phyloP scores from a whole-genome alignment of 176 grass and related monocot species.

The Lolium multiflorum region DNA sequence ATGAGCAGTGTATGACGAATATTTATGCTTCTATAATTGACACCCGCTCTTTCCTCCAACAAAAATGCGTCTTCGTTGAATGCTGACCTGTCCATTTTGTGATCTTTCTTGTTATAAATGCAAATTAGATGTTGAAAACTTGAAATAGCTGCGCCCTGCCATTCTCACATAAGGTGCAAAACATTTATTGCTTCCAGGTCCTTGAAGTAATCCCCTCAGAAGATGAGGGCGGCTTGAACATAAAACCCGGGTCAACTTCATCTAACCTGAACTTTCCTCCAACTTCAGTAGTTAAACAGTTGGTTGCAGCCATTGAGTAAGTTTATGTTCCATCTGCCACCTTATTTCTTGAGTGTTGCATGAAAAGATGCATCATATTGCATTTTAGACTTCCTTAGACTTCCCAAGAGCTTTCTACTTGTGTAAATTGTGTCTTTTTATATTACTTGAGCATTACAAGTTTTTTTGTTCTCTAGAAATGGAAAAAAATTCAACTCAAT shows the following conservation, averaged over 20 bases:
- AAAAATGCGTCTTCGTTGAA: neutral
- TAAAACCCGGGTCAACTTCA: conserved; percentile 27
- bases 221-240: conserved; percentile 40
- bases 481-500: conserved; percentile 77
- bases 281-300: conserved; percentile 71
- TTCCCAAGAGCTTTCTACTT: neutral
- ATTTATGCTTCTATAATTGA: conserved; percentile 9
- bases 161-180: conserved; percentile 22
- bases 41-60: neutral
- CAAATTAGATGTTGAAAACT: conserved; percentile 31
- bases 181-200: conserved; percentile 47
- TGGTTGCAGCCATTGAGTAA: conserved; percentile 85
- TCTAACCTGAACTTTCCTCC: conserved; percentile 61
- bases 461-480: conserved; percentile 44
- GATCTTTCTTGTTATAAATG: neutral
- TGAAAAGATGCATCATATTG: conserved; percentile 20
- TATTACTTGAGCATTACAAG: conserved; percentile 1
- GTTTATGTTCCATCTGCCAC: conserved; percentile 31
- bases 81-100: conserved; percentile 4
- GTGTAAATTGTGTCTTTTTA: conserved; percentile 10
- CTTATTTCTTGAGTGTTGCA: conserved; percentile 13
- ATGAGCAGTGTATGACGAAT: neutral
- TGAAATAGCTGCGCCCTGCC: neutral
- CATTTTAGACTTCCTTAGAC: too few relatives aligned
- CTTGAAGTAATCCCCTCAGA: conserved; percentile 34